Percentiles rank a stretch among this genome's conserved stretches.
phyloP scores from a whole-genome alignment of 2,329 filamentous ascomycete species.

The Lasiodiplodia hormozganensis region DNA sequence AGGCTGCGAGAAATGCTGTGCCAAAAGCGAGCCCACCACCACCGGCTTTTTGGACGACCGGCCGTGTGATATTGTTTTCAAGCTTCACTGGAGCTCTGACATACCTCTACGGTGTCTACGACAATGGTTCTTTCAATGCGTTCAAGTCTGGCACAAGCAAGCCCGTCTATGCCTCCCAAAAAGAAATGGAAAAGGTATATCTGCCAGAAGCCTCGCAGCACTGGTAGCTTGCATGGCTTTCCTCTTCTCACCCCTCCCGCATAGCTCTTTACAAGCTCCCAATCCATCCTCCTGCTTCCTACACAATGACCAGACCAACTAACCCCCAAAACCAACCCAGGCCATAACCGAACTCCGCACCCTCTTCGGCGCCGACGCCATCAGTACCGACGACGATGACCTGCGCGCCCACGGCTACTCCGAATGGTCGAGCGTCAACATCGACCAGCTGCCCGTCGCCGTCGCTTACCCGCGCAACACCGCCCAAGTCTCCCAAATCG shows the following conservation, averaged over 20 bases:
- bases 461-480: slow-evolving; percentile 70
- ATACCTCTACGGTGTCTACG: slow-evolving; percentile 58
- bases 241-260: too few species aligned
- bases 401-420: slow-evolving; percentile 71
- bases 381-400: slow-evolving; percentile 70
- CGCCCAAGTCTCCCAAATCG: slow-evolving; percentile 69
- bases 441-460: slow-evolving; percentile 67
- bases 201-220: too few species aligned
- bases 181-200: slow-evolving; percentile 59
- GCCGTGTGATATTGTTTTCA: slow-evolving; percentile 56
- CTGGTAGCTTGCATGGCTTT: too few species aligned
- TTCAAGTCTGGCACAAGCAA: slow-evolving; percentile 38
- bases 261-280: not conserved
- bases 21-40: slow-evolving; percentile 36
- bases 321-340: slow-evolving; percentile 39
- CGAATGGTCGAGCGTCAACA: slow-evolving; percentile 74
- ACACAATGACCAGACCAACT: not conserved
- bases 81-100: slow-evolving; percentile 59
- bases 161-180: slow-evolving; percentile 57
- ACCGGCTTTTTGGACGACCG: slow-evolving; percentile 56
- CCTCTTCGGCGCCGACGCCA: slow-evolving; percentile 62
- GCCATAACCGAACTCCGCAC: slow-evolving; percentile 63
- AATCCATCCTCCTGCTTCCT: not conserved
- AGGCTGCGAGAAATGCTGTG: slow-evolving; percentile 35
- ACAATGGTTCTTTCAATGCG: slow-evolving; percentile 42